phyloP scores from a whole-genome alignment of 2,329 filamentous ascomycete species.

The Monilinia fructicola region DNA sequence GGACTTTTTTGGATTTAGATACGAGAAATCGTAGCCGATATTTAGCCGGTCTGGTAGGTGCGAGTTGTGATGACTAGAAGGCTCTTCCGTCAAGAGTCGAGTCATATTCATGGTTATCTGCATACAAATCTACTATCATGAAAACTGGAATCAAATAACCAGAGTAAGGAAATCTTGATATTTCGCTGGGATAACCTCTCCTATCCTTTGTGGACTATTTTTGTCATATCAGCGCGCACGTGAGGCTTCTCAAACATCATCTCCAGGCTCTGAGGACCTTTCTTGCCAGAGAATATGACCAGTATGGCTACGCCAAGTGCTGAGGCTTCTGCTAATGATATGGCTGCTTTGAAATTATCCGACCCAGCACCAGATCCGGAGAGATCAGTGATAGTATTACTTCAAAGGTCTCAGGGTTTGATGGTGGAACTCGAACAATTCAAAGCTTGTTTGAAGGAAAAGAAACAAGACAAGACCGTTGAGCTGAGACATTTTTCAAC shows the following conservation, averaged over 20 bases:
- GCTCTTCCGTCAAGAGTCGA: neutral
- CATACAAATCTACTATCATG: neutral
- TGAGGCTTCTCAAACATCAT: neutral
- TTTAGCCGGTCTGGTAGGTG: neutral
- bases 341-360: slow-evolving; percentile 5
- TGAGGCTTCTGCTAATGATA: neutral
- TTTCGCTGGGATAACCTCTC: neutral
- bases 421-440: slow-evolving; percentile 49
- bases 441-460: slow-evolving; percentile 44
- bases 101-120: neutral
- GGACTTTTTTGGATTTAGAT: slow-evolving; percentile 3
- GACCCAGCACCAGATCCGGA: slow-evolving; percentile 12
- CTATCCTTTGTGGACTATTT: neutral
- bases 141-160: neutral
- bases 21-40: neutral
- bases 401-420: slow-evolving; percentile 39
- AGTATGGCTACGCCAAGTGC: neutral
- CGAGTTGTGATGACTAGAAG: neutral
- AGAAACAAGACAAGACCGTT: slow-evolving; percentile 48
- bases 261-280: neutral
- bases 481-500: slow-evolving; percentile 52
- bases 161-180: neutral
- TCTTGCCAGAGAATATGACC: neutral
- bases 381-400: slow-evolving; percentile 25
- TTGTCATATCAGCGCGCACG: neutral